Percentiles rank a stretch among this genome's conserved stretches.
phyloP scores from a whole-genome alignment of 1,139 yeast species.

The Saccharomyces hybrid region DNA sequence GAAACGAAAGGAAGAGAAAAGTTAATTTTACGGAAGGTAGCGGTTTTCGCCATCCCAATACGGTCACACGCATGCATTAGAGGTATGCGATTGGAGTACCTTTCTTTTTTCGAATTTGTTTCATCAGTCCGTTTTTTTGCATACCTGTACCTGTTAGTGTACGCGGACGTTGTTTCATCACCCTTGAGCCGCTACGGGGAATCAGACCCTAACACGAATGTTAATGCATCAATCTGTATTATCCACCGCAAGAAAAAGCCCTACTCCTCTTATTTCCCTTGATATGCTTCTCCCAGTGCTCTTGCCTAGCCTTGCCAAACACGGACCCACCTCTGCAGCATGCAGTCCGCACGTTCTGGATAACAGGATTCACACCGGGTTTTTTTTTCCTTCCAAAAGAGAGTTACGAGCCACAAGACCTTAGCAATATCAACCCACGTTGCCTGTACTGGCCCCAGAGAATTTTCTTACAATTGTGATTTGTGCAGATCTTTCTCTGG shows the following conservation, averaged over 20 bases:
- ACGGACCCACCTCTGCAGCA: background rate
- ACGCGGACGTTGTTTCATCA: background rate
- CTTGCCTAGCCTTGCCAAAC: background rate
- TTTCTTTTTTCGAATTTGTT: background rate
- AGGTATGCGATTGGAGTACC: background rate
- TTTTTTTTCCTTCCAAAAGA: background rate
- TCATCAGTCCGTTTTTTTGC: background rate
- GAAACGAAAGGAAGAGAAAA: background rate
- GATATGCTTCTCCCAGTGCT: background rate
- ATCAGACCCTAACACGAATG: background rate
- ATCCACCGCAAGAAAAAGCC: background rate
- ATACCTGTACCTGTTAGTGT: background rate
- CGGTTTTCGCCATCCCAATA: background rate
- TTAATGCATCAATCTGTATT: background rate
- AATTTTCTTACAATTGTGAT: background rate
- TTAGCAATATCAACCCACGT: background rate
- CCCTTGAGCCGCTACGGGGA: background rate
- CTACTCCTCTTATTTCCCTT: background rate
- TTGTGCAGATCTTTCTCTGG: background rate
- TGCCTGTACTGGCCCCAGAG: background rate
- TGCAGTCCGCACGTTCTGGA: background rate
- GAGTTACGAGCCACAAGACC: background rate
- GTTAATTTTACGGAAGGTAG: background rate
- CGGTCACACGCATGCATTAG: background rate
- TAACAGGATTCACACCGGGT: background rate